Evolutionary conservation across 495 filamentous ascomycete genomes (phyloP), one percentile per base, ranked within the genome.

Genomic region (Achaetomiella virescens): DNA sequence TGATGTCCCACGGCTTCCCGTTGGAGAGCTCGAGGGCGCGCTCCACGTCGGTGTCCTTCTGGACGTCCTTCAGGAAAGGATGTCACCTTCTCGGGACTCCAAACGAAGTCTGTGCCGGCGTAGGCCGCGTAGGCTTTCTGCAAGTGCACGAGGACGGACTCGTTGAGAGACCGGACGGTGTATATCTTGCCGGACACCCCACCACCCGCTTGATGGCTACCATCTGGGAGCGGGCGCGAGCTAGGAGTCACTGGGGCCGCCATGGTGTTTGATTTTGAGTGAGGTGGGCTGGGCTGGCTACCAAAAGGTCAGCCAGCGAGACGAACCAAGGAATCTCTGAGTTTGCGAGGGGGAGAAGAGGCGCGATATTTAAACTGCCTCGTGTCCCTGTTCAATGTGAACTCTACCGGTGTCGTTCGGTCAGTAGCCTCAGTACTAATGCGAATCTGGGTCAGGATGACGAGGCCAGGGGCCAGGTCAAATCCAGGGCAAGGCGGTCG

Each of bases 41-140:
- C 9, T 70, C 67, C 31, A 62, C 62, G 10, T 69, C 60, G 27
- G 62, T 64, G 40, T 73, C 65, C 42, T 67, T 54, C 63, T 78
- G 71, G 22, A 63, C 52, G 40, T 70, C 59, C 47, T 62, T 63
- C 36, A 76, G 33, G 54, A 76, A n/a, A 78, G 48, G 66, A 56
- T 17, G 63, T 43, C 6, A 69, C 59, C 44, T 73, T 67, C 22
- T 72, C 71, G 37, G 61, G 61, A 22, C 58, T 58, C 75, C 74
- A 77, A 24, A 44, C 57, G 47, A 66, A 61, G 17, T 69, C 61
- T 6, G 31, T 42, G 20, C 60, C 64, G 20, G 70, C 66, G 21
- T 75, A 68, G 21, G 61, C 18, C 27, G 61, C 52, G 62, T 72
- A 78, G 25, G 77, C 64, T 33, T 64, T 59, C 51, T 74, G 61